Evolutionary conservation across 176 grass and related monocot genomes (phyloP), one percentile per base, ranked within the genome.

Genomic region (Oryza longistaminata): DNA sequence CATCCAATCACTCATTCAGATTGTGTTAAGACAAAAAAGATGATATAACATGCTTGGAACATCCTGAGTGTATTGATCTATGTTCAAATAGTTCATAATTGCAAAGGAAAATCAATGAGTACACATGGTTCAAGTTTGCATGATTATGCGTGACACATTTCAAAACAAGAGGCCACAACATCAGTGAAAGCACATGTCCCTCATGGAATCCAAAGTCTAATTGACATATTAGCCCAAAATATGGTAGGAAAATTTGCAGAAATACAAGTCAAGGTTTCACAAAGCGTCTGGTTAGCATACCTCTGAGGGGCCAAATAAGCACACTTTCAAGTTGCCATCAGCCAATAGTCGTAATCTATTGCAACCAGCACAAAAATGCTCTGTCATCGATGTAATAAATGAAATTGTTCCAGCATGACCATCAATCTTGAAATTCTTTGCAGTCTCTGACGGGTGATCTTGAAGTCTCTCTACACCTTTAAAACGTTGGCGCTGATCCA

Each of bases 331-430:
- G 84, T 98, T 98, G 37, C 95, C 95, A 87, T 98, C 95, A 73
- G 95, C 93, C 80, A 98, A 84, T 53, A 98, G 82, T 55, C 95
- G 84, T 70, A 95, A 80, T 83, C 95, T 94, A 80, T 92, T 98
- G 85, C 95, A 98, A 74, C 95, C 95, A 70, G 93, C 87, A 82
- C 95, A 98, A 93, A 98, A 98, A 73, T 98, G 88, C 45, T 98
- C 91, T 15, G 95, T 98, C 95, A 98, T 98, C 80, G 95, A 98
- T 85, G 95, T 97, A 71, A 98, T 98, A 83, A 98, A 97, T 58
- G 95, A 97, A 79, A 97, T 77, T 75, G 91, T 95, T 83, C 95
- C 95, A 88, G 71, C 71, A 90, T 97, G 90, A 39, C 87, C 92
- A 33, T 93, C 85, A 45, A 97, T 89, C 77, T 83, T 91, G 89